Percentiles rank a stretch among this genome's conserved stretches.
These are phyloP conservation scores for Pseudocercospora fijiensis DNA, from an alignment of 2,329 filamentous ascomycete species.

Conservation along the genomic window DNA sequence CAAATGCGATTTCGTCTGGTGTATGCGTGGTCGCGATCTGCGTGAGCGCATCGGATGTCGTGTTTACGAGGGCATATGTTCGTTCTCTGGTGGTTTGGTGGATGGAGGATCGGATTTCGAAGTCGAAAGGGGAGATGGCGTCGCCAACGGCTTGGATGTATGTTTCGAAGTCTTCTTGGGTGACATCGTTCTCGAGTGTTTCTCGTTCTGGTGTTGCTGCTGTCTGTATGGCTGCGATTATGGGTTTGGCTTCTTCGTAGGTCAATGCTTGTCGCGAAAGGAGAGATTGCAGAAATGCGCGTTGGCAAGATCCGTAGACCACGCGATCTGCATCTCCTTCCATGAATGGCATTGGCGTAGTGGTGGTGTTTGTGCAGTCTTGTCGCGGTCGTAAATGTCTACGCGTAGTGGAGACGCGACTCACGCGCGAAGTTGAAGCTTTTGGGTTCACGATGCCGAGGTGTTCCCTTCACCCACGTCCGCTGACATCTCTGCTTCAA, in stretches of 20 bases:
- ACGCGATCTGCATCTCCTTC: constrained; percentile 12
- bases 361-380: not conserved
- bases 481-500: not conserved
- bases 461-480: not conserved
- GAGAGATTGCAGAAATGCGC: constrained; percentile 88
- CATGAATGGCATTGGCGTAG: constrained; percentile 16
- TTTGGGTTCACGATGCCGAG: not conserved
- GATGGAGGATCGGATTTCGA: constrained; percentile 74
- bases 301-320: constrained; percentile 65
- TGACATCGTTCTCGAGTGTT: constrained; percentile 62
- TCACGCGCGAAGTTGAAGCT: not conserved
- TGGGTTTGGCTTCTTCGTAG: constrained; percentile 66
- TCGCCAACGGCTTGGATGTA: constrained; percentile 70
- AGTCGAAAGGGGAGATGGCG: constrained; percentile 75
- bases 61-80: constrained; percentile 80
- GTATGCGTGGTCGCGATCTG: constrained; percentile 80
- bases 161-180: constrained; percentile 63
- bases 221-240: constrained; percentile 75
- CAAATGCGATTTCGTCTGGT: constrained; percentile 82
- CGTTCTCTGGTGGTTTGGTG: constrained; percentile 62
- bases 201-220: constrained; percentile 52
- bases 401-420: not conserved
- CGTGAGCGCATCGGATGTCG: constrained; percentile 76
- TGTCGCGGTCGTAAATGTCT: not conserved
- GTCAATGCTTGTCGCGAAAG: constrained; percentile 76